Conservation (phyloP, 2,329 filamentous ascomycete genomes). For the Phyllosticta citrichinensis region DNA sequence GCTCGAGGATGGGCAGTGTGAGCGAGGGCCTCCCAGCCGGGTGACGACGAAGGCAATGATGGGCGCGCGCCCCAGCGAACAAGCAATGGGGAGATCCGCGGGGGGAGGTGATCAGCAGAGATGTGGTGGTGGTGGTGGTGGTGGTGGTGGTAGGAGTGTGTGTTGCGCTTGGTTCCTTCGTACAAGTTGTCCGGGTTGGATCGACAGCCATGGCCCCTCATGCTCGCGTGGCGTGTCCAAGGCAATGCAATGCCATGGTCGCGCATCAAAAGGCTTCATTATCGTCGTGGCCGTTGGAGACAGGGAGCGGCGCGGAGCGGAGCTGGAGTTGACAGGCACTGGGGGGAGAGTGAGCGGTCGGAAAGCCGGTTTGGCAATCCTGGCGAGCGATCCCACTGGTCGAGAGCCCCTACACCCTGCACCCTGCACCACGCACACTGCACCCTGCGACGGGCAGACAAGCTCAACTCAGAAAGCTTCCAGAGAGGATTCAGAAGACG, state of each 20-base stretch:
- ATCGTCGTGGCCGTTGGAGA: not conserved
- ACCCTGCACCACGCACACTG: too few species aligned
- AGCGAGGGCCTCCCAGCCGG: not conserved
- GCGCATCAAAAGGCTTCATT: not conserved
- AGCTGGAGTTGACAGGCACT: not conserved
- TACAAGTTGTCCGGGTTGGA: not conserved
- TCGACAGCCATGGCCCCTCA: not conserved
- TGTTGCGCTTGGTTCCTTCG: not conserved
- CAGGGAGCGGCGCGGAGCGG: not conserved
- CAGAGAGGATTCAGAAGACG: not conserved
- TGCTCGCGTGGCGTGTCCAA: not conserved
- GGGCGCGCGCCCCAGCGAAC: conserved; percentile 6
- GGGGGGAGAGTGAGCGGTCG: not conserved
- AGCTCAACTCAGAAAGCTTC: conserved; percentile 4
- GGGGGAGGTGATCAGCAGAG: conserved; percentile 2
- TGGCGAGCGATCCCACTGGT: conserved; percentile 6
- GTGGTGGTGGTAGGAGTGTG: not conserved
- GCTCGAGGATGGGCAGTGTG: not conserved
- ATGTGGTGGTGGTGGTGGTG: not conserved
- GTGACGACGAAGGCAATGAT: conserved; percentile 10
- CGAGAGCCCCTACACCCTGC: conserved; percentile 1
- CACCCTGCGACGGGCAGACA: conserved; percentile 1
- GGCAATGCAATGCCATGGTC: too few species aligned
- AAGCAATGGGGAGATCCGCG: conserved; percentile 9
- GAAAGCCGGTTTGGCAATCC: conserved; percentile 6